Evolutionary conservation across 441 rosid species (phyloP).

Genomic region (Pelargonium myrrhifolium): DNA sequence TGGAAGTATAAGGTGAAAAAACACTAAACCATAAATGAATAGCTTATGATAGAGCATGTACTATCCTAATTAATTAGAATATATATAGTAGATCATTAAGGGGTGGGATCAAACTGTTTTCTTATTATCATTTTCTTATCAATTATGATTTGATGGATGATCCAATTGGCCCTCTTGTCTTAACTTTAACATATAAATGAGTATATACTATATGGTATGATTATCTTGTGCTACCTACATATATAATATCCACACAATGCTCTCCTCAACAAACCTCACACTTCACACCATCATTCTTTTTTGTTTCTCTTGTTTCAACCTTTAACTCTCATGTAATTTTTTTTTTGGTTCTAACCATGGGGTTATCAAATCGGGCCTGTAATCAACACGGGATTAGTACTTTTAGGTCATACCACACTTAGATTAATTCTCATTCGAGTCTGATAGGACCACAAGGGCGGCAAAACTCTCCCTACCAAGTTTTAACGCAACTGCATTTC

Average conservation of each 20-base stretch:
- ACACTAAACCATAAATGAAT: neutral
- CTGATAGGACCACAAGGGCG: no score
- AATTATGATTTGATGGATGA: neutral
- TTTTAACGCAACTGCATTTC: no score
- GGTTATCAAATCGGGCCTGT: no score
- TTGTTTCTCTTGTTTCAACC: neutral
- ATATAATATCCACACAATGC: neutral
- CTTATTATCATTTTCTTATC: neutral
- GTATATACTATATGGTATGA: conserved; percentile 9
- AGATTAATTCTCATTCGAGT: no score
- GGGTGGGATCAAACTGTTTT: conserved; percentile 12
- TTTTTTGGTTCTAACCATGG: no score
- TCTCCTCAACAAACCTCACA: conserved; percentile 11
- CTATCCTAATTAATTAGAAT: conserved; percentile 11
- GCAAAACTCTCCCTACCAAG: no score
- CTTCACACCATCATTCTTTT: neutral
- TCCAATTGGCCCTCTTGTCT: neutral
- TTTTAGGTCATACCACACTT: no score
- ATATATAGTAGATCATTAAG: conserved; percentile 10
- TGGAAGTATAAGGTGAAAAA: no score
- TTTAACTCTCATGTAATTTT: no score
- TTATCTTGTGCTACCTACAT: conserved; percentile 11
- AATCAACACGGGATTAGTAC: no score
- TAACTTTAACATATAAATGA: neutral
- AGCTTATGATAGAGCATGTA: conserved; percentile 17